Evolutionary conservation across 1,139 yeast species (phyloP), one percentile per base, ranked within the genome.

Genomic region (Maudiozyma humilis): DNA sequence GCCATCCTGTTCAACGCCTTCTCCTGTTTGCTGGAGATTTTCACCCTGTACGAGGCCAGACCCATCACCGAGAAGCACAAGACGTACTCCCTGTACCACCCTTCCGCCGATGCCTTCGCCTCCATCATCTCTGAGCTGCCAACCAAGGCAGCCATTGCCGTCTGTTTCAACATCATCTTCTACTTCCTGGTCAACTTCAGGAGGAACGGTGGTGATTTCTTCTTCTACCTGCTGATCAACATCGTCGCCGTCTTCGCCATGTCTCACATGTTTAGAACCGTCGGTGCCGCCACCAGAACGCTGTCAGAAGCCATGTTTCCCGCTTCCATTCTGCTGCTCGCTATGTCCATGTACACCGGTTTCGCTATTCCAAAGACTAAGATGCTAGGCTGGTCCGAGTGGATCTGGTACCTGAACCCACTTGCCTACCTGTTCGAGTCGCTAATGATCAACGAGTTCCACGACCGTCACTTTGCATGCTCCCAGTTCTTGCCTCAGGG

Each of bases 21-120:
- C 63, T 70, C 83, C 16, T 82, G 88, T 15, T 66, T 83, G 53
- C 70, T 84, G 60, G 94, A 85, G 64, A 78, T 84, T 52, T 73
- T 81, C 66, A 66, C 83, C 10, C 65, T 82, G 45, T 76, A 71
- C 52, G 88, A 80, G 56, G 79, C 86, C 12, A 76, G 93, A 56
- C 79, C 84, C 2, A 76, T 85, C 50, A 83, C 83, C 30, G 89
- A 82, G 60, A 85, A 85, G 59, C 95, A 85, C 54, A 79, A 79
- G 57, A 72, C 77, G 36, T 84, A 77, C 60, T 86, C 88, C 1
- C 63, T 83, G 44, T 83, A 82, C 57, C 84, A 81, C 49, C 89
- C 89, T 8, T 72, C 86, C 42, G 85, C 88, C 2, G 86, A 82
- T 54, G 86, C 89, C 0, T 54, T 81, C n/a, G 84, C 88, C 0